A percentile compares a stretch with the other conserved stretches of the same genome.
These are phyloP conservation scores for Claviceps cyperi DNA, from an alignment of 2,329 filamentous ascomycete genomes.

Conservation along the genomic window DNA sequence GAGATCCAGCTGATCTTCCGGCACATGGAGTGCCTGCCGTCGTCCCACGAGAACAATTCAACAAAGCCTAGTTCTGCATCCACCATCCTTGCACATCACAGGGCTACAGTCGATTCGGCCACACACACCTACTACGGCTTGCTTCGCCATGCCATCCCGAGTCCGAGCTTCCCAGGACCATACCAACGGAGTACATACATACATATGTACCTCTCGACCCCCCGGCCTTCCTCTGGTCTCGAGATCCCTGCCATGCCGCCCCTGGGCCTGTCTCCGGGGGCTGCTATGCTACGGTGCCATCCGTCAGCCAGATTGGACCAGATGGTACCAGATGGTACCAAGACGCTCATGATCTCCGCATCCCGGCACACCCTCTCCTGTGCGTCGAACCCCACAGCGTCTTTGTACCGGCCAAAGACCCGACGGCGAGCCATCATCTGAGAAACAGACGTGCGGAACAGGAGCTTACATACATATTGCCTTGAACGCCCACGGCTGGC, in stretches of 20 bases:
- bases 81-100: neutral
- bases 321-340: neutral
- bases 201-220: no score
- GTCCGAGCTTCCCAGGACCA: slow-evolving; percentile 2
- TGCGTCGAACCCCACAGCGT: slow-evolving; percentile 3
- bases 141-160: neutral
- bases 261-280: neutral
- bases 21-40: neutral
- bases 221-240: slow-evolving; percentile 1
- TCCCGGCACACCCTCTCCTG: slow-evolving; percentile 1
- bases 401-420: neutral
- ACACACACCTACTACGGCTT: neutral
- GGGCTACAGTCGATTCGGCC: neutral
- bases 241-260: slow-evolving; percentile 4
- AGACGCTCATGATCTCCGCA: neutral
- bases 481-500: neutral
- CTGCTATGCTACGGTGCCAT: slow-evolving; percentile 1
- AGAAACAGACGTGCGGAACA: neutral
- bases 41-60: neutral
- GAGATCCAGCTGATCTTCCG: neutral
- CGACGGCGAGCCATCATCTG: slow-evolving; percentile 1
- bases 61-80: neutral
- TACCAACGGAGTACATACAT: no score
- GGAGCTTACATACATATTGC: neutral
- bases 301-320: slow-evolving; percentile 4